Percentiles rank a stretch among this genome's conserved stretches.
phyloP scores from a whole-genome alignment of 1,284 basidiomycete genomes.

The Irpex rosettiformis region DNA sequence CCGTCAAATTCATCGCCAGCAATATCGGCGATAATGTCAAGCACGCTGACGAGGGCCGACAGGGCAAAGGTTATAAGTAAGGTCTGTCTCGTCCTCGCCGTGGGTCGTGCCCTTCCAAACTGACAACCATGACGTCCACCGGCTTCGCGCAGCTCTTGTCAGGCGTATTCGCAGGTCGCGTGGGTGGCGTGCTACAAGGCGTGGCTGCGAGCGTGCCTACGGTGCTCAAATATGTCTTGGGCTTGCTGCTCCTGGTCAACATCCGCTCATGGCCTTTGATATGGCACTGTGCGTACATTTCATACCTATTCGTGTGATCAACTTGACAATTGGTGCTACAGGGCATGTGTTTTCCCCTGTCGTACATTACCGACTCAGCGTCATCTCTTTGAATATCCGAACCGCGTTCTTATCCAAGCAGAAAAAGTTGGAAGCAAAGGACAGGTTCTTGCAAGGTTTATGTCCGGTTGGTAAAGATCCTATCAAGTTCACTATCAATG shows the following conservation, averaged over 20 bases:
- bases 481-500: constrained; percentile 39
- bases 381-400: constrained; percentile 34
- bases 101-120: neutral
- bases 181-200: neutral
- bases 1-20: neutral
- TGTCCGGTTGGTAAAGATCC: constrained; percentile 58
- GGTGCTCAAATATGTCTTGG: constrained; percentile 23
- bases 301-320: neutral
- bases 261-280: constrained; percentile 53
- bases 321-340: neutral
- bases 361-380: constrained; percentile 34
- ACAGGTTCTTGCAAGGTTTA: constrained; percentile 40
- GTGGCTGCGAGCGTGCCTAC: constrained; percentile 3
- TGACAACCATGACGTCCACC: neutral
- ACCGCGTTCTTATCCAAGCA: constrained; percentile 38
- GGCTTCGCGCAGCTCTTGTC: neutral
- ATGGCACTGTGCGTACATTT: constrained; percentile 59
- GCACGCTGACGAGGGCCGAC: neutral
- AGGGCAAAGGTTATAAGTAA: constrained; percentile 1
- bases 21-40: neutral
- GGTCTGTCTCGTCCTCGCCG: neutral
- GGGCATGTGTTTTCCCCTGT: constrained; percentile 51
- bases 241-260: constrained; percentile 47
- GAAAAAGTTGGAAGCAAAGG: constrained; percentile 25
- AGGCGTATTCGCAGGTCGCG: neutral